Evolutionary conservation across 148 eudicot genomes (phyloP), one percentile per base, ranked within the genome.

Genomic region (Fagopyrum esculentum): DNA sequence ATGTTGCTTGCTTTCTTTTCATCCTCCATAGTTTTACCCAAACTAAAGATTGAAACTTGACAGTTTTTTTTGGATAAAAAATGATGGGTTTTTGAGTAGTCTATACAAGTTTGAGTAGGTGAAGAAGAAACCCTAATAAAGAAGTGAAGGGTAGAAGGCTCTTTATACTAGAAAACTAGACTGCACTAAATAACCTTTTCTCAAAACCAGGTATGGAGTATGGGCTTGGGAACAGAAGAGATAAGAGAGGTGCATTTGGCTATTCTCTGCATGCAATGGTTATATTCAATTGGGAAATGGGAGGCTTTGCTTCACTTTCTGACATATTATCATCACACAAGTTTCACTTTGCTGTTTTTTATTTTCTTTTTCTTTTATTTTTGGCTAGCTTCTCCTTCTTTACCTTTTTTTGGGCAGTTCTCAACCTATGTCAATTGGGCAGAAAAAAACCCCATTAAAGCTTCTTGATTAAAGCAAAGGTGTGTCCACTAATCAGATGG

Each of bases 211-310:
- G 49, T n/a, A 16, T 71, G 73, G 26, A 40, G 13, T 69, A 1
- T n/a, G 52, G 73, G 75, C 19, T 69, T 71, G 86, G 83, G 83
- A 83, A 86, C 84, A 84, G 87, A 85, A 87, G 89, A 86, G 90
- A 88, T 86, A 86, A 86, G 93, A 88, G 80, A 81, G 80, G 17
- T 47, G 50, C 49, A 69, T 19, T 43, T 43, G 49, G 29, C 50
- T 16, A 43, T 69, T 69, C 35, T 40, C 35, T 40, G 47, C 50
- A 30, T 69, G 47, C 50, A 43, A 69, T 69, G 46, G 72, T 68
- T 17, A 44, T 69, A 19, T 45, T 71, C 52, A 71, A 45, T 71
- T 46, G 73, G 49, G 73, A 19, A 49, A 49, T 45, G 52, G 30
- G 35, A 44, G 52, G 54, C 11, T 10, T 26, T 45, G 54, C 22